Percentiles rank a stretch among this genome's conserved stretches.
Evolutionary conservation across 768 basidiomycete species (phyloP).

Genomic region (Multifurca ochricompacta): DNA sequence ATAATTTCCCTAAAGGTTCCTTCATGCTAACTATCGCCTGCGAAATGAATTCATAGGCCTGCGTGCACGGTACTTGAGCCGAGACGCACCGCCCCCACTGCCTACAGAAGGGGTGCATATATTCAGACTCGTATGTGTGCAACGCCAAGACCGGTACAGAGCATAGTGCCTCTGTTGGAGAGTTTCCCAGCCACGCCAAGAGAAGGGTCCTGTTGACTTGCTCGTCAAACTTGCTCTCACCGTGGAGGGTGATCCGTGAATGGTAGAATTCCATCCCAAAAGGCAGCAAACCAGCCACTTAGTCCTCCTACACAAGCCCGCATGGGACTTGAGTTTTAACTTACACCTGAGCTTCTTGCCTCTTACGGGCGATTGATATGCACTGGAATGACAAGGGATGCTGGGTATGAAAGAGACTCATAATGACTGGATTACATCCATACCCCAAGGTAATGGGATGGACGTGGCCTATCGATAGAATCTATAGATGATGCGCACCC

Average conservation of each 20-base stretch:
- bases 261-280: background rate
- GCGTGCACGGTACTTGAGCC: background rate
- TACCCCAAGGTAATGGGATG: background rate
- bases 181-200: background rate
- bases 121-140: background rate
- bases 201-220: background rate
- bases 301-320: too few relatives aligned
- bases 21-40: too few relatives aligned
- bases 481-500: background rate
- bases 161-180: background rate
- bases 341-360: background rate
- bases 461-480: background rate
- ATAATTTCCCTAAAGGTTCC: too few relatives aligned
- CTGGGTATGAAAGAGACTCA: background rate
- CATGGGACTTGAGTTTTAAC: background rate
- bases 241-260: background rate
- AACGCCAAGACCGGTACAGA: background rate
- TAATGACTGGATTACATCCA: background rate
- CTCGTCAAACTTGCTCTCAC: background rate
- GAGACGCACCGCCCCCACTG: background rate
- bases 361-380: background rate
- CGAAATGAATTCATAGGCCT: too few relatives aligned
- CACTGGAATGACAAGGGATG: background rate
- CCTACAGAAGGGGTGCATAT: background rate
- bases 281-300: too few relatives aligned